Evolutionary conservation across 2,329 filamentous ascomycete species (phyloP), one percentile per base, ranked within the genome.

Genomic region (Diaporthe vexans): DNA sequence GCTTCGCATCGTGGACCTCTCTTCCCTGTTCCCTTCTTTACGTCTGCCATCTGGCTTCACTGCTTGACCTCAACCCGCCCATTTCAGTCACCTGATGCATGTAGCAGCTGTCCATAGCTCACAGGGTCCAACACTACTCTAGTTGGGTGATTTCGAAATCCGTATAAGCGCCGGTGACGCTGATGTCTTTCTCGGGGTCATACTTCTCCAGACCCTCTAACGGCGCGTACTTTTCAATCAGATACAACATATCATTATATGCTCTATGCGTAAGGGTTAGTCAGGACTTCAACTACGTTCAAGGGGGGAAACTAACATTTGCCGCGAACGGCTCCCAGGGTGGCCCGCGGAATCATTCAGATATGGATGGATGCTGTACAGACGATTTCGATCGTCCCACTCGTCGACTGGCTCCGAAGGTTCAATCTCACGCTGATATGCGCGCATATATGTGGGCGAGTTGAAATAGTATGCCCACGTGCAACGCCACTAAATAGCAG

Each of bases 391-490:
- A 10, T 71, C 68, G 1, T 71, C 68, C 68, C 54, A 71, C 54
- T 71, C 54, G n/a, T 71, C 68, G 13, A 51, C 54, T 29, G 52
- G 68, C 11, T 71, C 52, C 3, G 52, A 58, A 2, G 68, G 52
- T 13, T 58, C 40, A 2, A 46, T 37, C 0, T 58, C 19, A 26
- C 26, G 52, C 29, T 59, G 52, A 35, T 71, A 71, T 3, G 8
- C 2, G 24, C 68, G 52, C 52, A 58, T 71, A 15, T 71, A 71
- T 19, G n/a, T 29, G 8, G 67, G 54, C 8, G 68, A 35, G 29
- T 58, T 71, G n/a, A 75, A 70, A 59, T 24, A 61, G 75, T 57
- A 19, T 58, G 73, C 21, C 74, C 73, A 48, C 65, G 76, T 35
- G 19, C 26, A 71, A 7, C 52, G 26, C 54, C 54, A 58, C 37